Percentiles rank a stretch among this genome's conserved stretches.
Conservation (phyloP, 2,329 filamentous ascomycete genomes). For the Hypocreales sp. region DNA sequence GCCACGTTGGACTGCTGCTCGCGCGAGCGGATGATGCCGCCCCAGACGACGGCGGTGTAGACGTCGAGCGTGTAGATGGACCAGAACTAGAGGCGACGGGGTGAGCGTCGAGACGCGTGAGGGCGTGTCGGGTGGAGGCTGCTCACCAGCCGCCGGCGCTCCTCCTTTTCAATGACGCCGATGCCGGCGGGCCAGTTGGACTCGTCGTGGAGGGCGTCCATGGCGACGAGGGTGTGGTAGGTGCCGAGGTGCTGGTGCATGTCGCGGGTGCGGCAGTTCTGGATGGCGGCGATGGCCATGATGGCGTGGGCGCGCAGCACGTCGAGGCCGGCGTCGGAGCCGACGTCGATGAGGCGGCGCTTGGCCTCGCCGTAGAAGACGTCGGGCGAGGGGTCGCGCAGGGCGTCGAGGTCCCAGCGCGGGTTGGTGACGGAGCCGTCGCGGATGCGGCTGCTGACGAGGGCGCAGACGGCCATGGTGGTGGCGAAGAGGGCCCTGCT, state of each 20-base stretch:
- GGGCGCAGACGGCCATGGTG: conserved; percentile 34
- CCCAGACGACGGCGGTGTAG: conserved; percentile 36
- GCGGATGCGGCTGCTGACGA: conserved; percentile 29
- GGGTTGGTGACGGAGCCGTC: conserved; percentile 29
- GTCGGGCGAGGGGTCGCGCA: conserved; percentile 16
- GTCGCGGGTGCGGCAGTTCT: conserved; percentile 29
- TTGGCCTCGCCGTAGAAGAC: conserved; percentile 8
- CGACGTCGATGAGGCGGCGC: conserved; percentile 4
- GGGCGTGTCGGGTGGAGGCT: neutral
- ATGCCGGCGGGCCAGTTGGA: conserved; percentile 31
- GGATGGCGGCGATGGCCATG: conserved; percentile 32
- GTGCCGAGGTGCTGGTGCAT: conserved; percentile 35
- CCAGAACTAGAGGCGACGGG: conserved; percentile 26
- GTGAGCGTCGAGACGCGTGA: neutral
- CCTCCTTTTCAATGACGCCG: conserved; percentile 27
- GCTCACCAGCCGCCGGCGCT: conserved; percentile 26
- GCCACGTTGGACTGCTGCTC: conserved; percentile 10
- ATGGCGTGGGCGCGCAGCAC: conserved; percentile 18
- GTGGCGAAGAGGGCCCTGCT: conserved; percentile 29
- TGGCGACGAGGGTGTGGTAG: conserved; percentile 31
- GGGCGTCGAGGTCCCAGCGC: conserved; percentile 20
- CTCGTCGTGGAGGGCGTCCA: conserved; percentile 37
- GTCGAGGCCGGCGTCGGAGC: conserved; percentile 3
- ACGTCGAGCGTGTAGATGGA: conserved; percentile 42
- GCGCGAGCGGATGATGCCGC: conserved; percentile 8